Evolutionary conservation across 257 asterid genomes (phyloP), one percentile per base, ranked within the genome.

Genomic region (Lantana camara): DNA sequence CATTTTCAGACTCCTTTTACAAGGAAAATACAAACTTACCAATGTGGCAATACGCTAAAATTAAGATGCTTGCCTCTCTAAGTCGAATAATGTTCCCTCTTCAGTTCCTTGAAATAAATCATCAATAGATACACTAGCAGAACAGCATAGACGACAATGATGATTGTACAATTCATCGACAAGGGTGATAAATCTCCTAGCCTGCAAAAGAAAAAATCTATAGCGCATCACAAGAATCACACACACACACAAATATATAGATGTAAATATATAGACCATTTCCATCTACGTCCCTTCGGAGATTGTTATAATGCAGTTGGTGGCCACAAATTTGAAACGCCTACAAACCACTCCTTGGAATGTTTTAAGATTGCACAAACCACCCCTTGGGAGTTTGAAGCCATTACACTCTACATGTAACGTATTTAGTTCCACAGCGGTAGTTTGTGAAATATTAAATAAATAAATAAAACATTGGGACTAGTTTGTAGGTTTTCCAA

Each of bases 101-200:
- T 81, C 96, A 27, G 99, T 85, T 81, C 99, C 99, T 69, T 93
- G 99, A 83, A 93, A 93, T 30, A 93, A 84, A 66, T 90, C 92
- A 52, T 90, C 97, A 29, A 90, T 66, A 6, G 97, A 80, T 50
- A 88, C 73, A 23, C 83, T 89, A 58, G 97, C 96, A 19, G 87
- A 79, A 68, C 95, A 90, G 63, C 79, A 85, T 24, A 93, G 79
- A 77, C 95, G 68, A 75, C 99, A 93, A 61, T 90, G 99, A 57
- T 90, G 90, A 79, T 93, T 93, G 95, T 93, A 93, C 74, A 93
- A 61, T 73, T 93, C 99, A 74, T 93, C 99, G n/a, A 93, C 30
- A 34, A 93, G 95, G 50, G 96, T 90, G 82, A 93, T 93, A 77
- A 93, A 93, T 79, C 99, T 84, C 75, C 99, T 76, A 9, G 99